Evolutionary conservation across 768 basidiomycete species (phyloP).

Genomic region (Rossbeevera mucosa): DNA sequence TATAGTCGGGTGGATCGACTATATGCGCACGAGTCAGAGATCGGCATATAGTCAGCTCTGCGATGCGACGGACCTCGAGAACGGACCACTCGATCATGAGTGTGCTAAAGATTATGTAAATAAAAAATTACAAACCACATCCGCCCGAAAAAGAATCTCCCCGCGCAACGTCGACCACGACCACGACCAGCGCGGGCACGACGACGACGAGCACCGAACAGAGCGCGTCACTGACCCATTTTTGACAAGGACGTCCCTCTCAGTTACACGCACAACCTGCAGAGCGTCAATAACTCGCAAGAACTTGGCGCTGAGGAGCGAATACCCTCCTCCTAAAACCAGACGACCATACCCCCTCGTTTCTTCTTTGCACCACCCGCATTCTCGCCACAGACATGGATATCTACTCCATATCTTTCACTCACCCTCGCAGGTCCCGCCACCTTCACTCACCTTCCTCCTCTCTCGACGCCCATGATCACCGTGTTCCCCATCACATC

Average conservation of each 20-base stretch:
- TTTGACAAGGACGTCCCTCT: slow-evolving; percentile 4
- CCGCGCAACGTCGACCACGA: slow-evolving; percentile 19
- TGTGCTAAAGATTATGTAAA: slow-evolving; percentile 6
- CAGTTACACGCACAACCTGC: neutral
- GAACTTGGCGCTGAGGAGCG: slow-evolving; percentile 19
- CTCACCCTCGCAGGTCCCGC: slow-evolving; percentile 79
- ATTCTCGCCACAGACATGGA: slow-evolving; percentile 54
- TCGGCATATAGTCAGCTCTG: neutral
- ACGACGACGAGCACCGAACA: slow-evolving; percentile 15
- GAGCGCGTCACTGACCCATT: slow-evolving; percentile 17
- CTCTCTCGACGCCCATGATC: slow-evolving; percentile 59
- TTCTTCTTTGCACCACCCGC: slow-evolving; percentile 1
- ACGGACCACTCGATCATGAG: slow-evolving; percentile 19
- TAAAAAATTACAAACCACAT: slow-evolving; percentile 4
- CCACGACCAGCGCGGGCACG: slow-evolving; percentile 16
- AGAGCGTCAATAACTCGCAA: slow-evolving; percentile 1
- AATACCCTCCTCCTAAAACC: slow-evolving; percentile 27
- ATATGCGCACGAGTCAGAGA: slow-evolving; percentile 2
- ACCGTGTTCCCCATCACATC: slow-evolving; percentile 41
- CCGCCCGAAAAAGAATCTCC: slow-evolving; percentile 20
- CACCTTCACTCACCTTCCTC: slow-evolving; percentile 54
- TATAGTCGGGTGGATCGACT: slow-evolving; percentile 77
- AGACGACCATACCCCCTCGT: slow-evolving; percentile 18
- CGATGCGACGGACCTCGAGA: slow-evolving; percentile 23
- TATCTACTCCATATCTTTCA: slow-evolving; percentile 92